phyloP scores from a whole-genome alignment of 202 grass and related monocot genomes.

The Schoenoplectus triqueter region DNA sequence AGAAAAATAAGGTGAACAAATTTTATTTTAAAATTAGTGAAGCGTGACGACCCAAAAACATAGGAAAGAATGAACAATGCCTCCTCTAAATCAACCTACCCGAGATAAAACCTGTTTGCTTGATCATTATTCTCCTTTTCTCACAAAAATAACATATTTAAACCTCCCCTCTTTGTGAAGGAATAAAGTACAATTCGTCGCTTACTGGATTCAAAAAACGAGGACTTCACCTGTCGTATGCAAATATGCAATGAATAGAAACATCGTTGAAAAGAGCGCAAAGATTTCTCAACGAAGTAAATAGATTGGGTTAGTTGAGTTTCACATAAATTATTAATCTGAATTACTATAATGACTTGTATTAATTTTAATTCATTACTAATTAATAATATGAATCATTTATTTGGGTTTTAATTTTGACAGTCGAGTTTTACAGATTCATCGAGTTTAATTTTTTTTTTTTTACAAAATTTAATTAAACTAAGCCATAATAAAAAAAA shows the following conservation, averaged over 20 bases:
- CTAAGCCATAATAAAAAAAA: no score
- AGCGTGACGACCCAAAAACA: no score
- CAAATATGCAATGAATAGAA: neutral
- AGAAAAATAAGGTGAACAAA: no score
- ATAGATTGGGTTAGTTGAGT: neutral
- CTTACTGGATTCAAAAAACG: neutral
- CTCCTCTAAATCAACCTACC: conserved; percentile 25
- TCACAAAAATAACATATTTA: neutral
- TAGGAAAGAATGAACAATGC: neutral
- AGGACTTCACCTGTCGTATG: neutral
- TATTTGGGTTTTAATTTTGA: no score
- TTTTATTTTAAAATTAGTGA: no score
- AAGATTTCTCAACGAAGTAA: no score
- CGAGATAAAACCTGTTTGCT: neutral
- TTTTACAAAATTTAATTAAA: no score
- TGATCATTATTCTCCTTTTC: neutral
- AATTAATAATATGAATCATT: no score
- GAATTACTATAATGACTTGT: no score
- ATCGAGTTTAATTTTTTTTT: no score
- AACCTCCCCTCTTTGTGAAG: neutral
- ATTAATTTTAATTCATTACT: no score
- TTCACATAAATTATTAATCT: neutral
- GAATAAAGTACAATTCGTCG: conserved; percentile 10
- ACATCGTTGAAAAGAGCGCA: neutral
- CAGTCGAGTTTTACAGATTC: no score